Evolutionary conservation across 163 green algal genomes (phyloP).

Genomic region (Scenedesmus sp.): DNA sequence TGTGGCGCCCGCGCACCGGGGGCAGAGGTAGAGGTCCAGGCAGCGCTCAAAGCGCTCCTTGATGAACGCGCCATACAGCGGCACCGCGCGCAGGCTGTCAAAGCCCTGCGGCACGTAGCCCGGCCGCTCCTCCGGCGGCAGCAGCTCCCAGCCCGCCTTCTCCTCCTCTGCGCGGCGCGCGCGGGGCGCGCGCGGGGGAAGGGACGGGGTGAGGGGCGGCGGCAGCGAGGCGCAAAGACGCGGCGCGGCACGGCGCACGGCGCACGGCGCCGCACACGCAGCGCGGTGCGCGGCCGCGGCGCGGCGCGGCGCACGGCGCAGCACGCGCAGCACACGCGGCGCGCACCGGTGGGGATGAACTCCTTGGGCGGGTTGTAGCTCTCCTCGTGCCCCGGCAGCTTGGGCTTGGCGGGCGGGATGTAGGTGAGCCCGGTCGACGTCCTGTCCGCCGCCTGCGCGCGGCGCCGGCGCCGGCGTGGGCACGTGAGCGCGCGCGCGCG

Average conservation of each 20-base stretch:
- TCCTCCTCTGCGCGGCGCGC: slow-evolving; percentile 74
- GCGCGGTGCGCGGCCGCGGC: no score
- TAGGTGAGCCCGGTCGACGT: slow-evolving; percentile 86
- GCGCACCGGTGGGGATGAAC: no score
- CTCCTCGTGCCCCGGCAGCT: slow-evolving; percentile 93
- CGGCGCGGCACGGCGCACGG: no score
- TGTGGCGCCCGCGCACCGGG: slow-evolving; percentile 59
- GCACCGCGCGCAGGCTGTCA: slow-evolving; percentile 69
- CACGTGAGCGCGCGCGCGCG: no score
- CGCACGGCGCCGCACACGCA: no score
- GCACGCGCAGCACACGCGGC: no score
- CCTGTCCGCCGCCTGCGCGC: slow-evolving; percentile 58
- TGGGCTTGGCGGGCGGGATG: slow-evolving; percentile 89
- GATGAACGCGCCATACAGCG: slow-evolving; percentile 90
- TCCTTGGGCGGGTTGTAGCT: slow-evolving; percentile 92
- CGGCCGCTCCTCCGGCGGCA: slow-evolving; percentile 83
- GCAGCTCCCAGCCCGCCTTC: slow-evolving; percentile 64
- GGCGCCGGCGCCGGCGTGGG: not conserved
- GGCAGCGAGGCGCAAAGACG: no score
- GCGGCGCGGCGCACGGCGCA: no score
- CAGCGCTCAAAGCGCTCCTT: slow-evolving; percentile 98
- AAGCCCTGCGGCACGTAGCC: slow-evolving; percentile 72
- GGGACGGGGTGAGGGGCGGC: not conserved
- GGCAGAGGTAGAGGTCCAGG: slow-evolving; percentile 98
- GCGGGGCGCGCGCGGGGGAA: not conserved